phyloP scores from a whole-genome alignment of 2,329 filamentous ascomycete genomes.

The Diaporthe sp. region DNA sequence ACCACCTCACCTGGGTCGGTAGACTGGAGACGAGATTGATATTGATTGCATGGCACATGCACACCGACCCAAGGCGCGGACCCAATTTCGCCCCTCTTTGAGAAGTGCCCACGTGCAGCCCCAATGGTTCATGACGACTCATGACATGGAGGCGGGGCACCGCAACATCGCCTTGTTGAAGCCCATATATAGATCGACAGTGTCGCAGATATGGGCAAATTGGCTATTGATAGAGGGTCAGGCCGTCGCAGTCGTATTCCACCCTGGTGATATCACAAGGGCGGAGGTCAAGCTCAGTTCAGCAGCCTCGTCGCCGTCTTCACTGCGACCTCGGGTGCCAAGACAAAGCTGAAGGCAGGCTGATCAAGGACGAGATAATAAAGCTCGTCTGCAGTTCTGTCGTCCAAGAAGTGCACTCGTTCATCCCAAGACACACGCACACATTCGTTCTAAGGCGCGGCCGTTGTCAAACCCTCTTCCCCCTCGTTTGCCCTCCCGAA shows the following conservation, averaged over 20 bases:
- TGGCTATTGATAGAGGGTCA: constrained; percentile 10
- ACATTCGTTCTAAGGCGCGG: background rate
- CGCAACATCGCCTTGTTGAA: constrained; percentile 19
- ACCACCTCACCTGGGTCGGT: background rate
- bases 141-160: constrained; percentile 19
- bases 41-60: background rate
- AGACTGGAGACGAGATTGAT: constrained; percentile 20
- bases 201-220: constrained; percentile 27
- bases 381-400: constrained; percentile 6
- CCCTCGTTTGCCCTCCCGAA: background rate
- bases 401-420: background rate
- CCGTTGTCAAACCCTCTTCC: background rate
- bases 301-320: constrained; percentile 7
- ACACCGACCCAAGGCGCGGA: background rate
- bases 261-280: constrained; percentile 20
- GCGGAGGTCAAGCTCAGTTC: background rate
- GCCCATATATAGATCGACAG: constrained; percentile 29
- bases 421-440: constrained; percentile 13
- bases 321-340: constrained; percentile 1
- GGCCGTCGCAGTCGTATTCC: constrained; percentile 4
- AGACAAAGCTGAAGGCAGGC: background rate
- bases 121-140: constrained; percentile 22
- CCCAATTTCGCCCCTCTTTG: background rate
- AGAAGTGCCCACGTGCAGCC: constrained; percentile 20
- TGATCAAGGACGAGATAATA: constrained; percentile 7